Evolutionary conservation across 1,284 basidiomycete species (phyloP).

Genomic region (Trametes hirsuta): DNA sequence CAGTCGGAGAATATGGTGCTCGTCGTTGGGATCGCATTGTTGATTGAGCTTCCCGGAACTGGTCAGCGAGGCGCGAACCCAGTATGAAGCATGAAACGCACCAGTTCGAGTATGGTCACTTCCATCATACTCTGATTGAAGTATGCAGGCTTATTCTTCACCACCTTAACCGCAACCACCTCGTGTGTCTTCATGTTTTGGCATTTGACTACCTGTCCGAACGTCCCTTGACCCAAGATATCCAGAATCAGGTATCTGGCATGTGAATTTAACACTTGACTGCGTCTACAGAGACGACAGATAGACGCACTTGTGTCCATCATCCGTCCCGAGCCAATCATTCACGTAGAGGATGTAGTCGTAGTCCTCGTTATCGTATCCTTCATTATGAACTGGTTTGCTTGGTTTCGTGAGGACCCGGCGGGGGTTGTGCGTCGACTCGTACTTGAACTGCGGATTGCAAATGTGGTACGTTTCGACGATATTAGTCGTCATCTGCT

Average conservation of each 20-base stretch:
- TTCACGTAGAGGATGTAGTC: slow-evolving; percentile 98
- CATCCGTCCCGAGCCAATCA: slow-evolving; percentile 90
- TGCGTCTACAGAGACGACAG: slow-evolving; percentile 5
- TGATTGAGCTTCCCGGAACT: slow-evolving; percentile 76
- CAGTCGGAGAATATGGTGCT: slow-evolving; percentile 95
- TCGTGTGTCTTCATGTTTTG: slow-evolving; percentile 99
- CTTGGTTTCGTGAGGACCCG: slow-evolving; percentile 95
- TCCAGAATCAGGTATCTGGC: slow-evolving; percentile 94
- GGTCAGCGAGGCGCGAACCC: slow-evolving; percentile 3
- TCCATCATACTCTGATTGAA: slow-evolving; percentile 99
- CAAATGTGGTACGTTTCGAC: slow-evolving; percentile 90
- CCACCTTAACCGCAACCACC: slow-evolving; percentile 98
- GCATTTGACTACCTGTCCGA: slow-evolving; percentile 99
- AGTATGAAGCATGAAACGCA: slow-evolving; percentile 44
- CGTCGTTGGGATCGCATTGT: slow-evolving; percentile 90
- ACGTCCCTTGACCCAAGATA: slow-evolving; percentile 97
- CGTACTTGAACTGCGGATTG: slow-evolving; percentile 92
- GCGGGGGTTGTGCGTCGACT: slow-evolving; percentile 89
- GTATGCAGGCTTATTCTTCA: slow-evolving; percentile 99
- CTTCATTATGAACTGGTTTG: slow-evolving; percentile 92
- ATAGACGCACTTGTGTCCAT: slow-evolving; percentile 82
- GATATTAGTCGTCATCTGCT: slow-evolving; percentile 85
- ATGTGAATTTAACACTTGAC: slow-evolving; percentile 1
- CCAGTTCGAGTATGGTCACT: slow-evolving; percentile 95
- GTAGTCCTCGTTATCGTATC: slow-evolving; percentile 96